phyloP scores from a whole-genome alignment of 768 basidiomycete genomes.

The Austroboletus eburneus region DNA sequence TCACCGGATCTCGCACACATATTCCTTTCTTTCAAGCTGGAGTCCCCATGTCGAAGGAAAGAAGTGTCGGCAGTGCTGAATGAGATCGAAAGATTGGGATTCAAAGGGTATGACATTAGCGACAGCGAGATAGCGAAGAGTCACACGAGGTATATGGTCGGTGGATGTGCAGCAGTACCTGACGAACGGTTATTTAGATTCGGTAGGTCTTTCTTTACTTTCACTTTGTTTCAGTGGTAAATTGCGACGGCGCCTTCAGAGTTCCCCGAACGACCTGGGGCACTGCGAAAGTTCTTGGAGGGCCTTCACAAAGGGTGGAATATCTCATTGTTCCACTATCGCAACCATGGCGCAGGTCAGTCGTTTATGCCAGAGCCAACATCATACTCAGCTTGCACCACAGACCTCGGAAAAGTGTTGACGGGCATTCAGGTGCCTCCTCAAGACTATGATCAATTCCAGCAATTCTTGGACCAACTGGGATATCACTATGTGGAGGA shows the following conservation, averaged over 20 bases:
- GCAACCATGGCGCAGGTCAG: constrained; percentile 94
- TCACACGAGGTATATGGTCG: constrained; percentile 92
- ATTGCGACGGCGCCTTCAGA: constrained; percentile 43
- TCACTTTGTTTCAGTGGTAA: constrained; percentile 3
- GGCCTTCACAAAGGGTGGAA: constrained; percentile 87
- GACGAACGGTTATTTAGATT: constrained; percentile 92
- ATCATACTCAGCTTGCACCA: constrained; percentile 1
- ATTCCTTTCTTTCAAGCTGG: constrained; percentile 86
- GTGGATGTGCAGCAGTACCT: constrained; percentile 71
- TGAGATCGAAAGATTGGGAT: constrained; percentile 59
- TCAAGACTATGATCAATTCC: constrained; percentile 61
- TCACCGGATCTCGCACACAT: constrained; percentile 73
- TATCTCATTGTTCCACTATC: constrained; percentile 95
- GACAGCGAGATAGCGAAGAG: constrained; percentile 95
- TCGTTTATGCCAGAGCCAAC: constrained; percentile 8
- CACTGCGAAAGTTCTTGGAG: constrained; percentile 84
- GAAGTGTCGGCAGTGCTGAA: constrained; percentile 66
- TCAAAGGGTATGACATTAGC: constrained; percentile 86
- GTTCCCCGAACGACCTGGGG: constrained; percentile 93
- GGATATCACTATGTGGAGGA: constrained; percentile 92
- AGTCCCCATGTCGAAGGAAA: constrained; percentile 44
- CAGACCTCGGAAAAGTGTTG: constrained; percentile 90
- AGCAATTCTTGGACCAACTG: constrained; percentile 68
- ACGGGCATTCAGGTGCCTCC: constrained; percentile 91
- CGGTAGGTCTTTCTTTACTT: constrained; percentile 53